These are phyloP conservation scores for Tricholoma saponaceum DNA, from an alignment of 768 basidiomycete genomes.

Conservation along the genomic window DNA sequence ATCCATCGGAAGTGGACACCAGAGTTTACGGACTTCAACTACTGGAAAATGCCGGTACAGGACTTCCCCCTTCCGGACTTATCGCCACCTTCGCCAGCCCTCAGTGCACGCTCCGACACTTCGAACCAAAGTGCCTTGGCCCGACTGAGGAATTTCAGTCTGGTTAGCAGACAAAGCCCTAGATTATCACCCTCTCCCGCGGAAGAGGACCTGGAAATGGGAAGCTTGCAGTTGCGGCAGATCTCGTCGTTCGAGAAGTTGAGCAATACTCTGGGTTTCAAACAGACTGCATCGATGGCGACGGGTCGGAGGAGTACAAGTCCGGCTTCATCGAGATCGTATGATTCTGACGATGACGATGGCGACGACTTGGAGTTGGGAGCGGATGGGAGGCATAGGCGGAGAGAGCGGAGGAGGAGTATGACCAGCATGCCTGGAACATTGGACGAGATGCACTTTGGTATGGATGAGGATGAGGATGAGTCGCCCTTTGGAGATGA, in stretches of 20 bases:
- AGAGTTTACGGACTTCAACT: slow-evolving; percentile 97
- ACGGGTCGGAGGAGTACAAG: slow-evolving; percentile 40
- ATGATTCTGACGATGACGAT: slow-evolving; percentile 52
- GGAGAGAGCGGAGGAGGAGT: slow-evolving; percentile 51
- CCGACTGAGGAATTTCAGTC: slow-evolving; percentile 73
- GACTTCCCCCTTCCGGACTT: slow-evolving; percentile 79
- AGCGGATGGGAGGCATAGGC: slow-evolving; percentile 32
- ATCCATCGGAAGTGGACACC: slow-evolving; percentile 85
- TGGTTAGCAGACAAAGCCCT: slow-evolving; percentile 42
- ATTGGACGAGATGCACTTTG: slow-evolving; percentile 59
- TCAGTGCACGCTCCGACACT: slow-evolving; percentile 90
- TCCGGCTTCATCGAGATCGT: slow-evolving; percentile 52
- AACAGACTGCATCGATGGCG: slow-evolving; percentile 35
- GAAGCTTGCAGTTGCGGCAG: slow-evolving; percentile 52
- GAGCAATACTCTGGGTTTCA: slow-evolving; percentile 53
- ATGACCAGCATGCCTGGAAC: slow-evolving; percentile 88
- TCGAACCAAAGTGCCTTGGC: slow-evolving; percentile 71
- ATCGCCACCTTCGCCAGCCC: slow-evolving; percentile 84
- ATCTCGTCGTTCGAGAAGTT: slow-evolving; percentile 77
- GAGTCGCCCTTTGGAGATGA: slow-evolving; percentile 28
- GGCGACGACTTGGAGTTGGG: slow-evolving; percentile 39
- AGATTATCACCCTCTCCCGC: slow-evolving; percentile 24
- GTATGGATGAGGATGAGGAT: slow-evolving; percentile 44
- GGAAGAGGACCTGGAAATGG: slow-evolving; percentile 20
- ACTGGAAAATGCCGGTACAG: slow-evolving; percentile 81